These are phyloP conservation scores for Parasarocladium wereldwijsianum DNA, from an alignment of 2,329 filamentous ascomycete genomes.

Conservation along the genomic window DNA sequence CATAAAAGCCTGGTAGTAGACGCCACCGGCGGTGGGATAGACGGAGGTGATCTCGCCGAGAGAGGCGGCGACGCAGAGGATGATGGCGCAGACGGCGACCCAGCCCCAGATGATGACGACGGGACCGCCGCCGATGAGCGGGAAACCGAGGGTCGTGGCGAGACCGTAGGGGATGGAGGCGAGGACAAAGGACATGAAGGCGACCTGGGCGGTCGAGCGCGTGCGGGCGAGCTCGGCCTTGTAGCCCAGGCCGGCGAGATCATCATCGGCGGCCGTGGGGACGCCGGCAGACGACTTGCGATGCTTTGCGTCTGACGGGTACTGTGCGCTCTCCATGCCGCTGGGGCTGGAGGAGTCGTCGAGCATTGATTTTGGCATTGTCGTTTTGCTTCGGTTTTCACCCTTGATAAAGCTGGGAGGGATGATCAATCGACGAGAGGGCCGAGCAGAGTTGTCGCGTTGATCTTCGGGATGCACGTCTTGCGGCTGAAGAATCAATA, in stretches of 20 bases:
- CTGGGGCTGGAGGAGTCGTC: slow-evolving; percentile 3
- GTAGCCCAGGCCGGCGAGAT: slow-evolving; percentile 51
- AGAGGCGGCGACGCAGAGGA: slow-evolving; percentile 55
- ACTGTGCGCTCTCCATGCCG: slow-evolving; percentile 8
- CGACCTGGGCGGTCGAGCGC: slow-evolving; percentile 53
- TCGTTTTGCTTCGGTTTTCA: too few species aligned
- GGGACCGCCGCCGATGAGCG: slow-evolving; percentile 50
- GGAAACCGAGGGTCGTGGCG: slow-evolving; percentile 54
- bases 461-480: too few species aligned
- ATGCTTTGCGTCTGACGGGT: slow-evolving; percentile 11
- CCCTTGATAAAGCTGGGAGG: too few species aligned
- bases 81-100: slow-evolving; percentile 52
- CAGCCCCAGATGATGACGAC: slow-evolving; percentile 62
- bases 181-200: slow-evolving; percentile 65
- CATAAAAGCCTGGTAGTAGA: slow-evolving; percentile 71
- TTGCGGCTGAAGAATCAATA: too few species aligned
- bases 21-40: slow-evolving; percentile 60
- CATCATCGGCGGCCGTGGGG: slow-evolving; percentile 39
- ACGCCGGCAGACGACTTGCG: slow-evolving; percentile 12
- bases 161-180: slow-evolving; percentile 63
- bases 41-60: slow-evolving; percentile 63
- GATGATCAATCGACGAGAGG: too few species aligned
- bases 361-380: too few species aligned
- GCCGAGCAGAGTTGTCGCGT: too few species aligned
- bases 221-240: slow-evolving; percentile 49